These are phyloP conservation scores for Elsinoe necatrix DNA, from an alignment of 2,329 filamentous ascomycete genomes.

Conservation along the genomic window DNA sequence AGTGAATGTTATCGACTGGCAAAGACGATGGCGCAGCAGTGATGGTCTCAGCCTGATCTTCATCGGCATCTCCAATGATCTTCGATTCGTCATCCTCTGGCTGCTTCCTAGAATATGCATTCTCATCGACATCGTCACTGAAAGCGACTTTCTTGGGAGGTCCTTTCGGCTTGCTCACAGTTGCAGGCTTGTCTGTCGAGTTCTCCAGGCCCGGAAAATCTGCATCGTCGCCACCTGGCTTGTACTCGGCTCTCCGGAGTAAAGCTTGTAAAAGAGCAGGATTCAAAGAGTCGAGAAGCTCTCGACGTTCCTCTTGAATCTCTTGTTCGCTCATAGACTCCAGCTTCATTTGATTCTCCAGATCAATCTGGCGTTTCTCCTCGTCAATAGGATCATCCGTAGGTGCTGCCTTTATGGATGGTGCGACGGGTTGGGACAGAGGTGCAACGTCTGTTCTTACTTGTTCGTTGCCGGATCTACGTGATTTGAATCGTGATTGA, in stretches of 20 bases:
- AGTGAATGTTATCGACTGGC: slow-evolving; percentile 43
- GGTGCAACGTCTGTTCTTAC: background rate
- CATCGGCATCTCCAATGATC: background rate
- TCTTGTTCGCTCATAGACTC: slow-evolving; percentile 72
- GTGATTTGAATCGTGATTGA: slow-evolving; percentile 70
- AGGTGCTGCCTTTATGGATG: background rate
- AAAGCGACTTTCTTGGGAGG: slow-evolving; percentile 30
- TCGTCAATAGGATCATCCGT: slow-evolving; percentile 34
- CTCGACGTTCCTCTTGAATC: slow-evolving; percentile 69
- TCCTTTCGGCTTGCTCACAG: background rate
- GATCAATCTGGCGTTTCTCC: slow-evolving; percentile 67
- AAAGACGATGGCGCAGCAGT: slow-evolving; percentile 5
- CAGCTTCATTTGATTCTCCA: slow-evolving; percentile 68
- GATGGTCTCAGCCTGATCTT: slow-evolving; percentile 20
- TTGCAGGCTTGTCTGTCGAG: background rate
- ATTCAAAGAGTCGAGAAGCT: slow-evolving; percentile 70
- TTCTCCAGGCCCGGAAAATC: slow-evolving; percentile 25
- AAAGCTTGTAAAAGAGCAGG: slow-evolving; percentile 69
- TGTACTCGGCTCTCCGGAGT: slow-evolving; percentile 66
- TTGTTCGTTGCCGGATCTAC: background rate
- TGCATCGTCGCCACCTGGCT: slow-evolving; percentile 47
- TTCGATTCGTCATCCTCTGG: background rate
- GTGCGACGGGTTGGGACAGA: background rate
- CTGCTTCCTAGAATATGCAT: background rate
- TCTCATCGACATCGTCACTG: background rate